Base-by-base conservation (phyloP, 495 filamentous ascomycete species). In the Margaritispora aquatica region DNA sequence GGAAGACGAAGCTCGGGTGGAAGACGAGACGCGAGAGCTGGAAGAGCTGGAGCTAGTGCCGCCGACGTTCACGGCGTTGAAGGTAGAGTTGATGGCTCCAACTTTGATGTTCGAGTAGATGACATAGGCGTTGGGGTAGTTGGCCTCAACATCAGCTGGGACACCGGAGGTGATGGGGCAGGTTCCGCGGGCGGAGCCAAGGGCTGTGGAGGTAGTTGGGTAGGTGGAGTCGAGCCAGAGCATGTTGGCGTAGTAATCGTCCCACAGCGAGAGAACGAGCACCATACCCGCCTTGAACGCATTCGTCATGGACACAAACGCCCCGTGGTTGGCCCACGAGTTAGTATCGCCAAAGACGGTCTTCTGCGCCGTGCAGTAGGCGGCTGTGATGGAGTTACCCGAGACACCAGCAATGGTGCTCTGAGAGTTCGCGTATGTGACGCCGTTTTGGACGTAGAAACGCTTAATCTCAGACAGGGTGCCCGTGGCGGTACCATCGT, bases 141-240 rank as follows among this genome's bases (percentile, higher is more conserved):
- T 68, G 61, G 73, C 36, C 76, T 88, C 84, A 53, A 91, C 75
- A 23, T 80, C 79, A 20, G 66, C 61, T 23, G 87, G 86, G 21
- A 74, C 75, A 57, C 87, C 88, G 27, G 82, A 84, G 70, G 72
- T 73, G 54, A 74, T 78, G 44, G 79, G 53, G 73, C 89, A 94
- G 58, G 80, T 78, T 52, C 89, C 89, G 70, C 89, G 87, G 64
- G 78, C 78, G 54, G 81, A 79, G 71, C 89, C 89, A 31, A 86
- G 86, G 11, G 65, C 66, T 46, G 75, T 71, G 7, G 69, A 76
- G 66, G 78, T 77, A 41, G 77, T 72, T 2, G 89, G 89, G 77
- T 85, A 90, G 72, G 74, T 80, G 69, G 84, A 84, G 77, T 92
- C 89, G 66, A 94, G 84, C 89, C 89, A 93, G 64, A 88, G 79